Conservation (phyloP, 2,329 filamentous ascomycete species). For the Fusarium abutilonis region DNA sequence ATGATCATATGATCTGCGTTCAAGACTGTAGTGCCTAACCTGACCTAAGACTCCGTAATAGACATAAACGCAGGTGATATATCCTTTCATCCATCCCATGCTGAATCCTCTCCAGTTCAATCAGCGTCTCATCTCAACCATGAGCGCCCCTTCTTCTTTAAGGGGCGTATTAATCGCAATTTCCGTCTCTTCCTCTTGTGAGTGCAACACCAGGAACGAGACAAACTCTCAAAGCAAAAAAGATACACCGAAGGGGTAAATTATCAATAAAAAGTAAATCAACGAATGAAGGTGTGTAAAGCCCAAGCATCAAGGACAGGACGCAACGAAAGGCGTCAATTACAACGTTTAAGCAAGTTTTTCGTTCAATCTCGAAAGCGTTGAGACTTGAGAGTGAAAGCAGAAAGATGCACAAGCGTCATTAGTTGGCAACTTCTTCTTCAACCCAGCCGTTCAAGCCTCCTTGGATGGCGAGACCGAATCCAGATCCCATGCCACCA, state of each 20-base stretch:
- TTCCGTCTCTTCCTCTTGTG: slow-evolving; percentile 21
- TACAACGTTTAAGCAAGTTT: slow-evolving; percentile 57
- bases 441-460: slow-evolving; percentile 74
- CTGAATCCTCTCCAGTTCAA: slow-evolving; percentile 26
- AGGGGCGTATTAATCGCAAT: slow-evolving; percentile 39
- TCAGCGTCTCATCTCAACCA: slow-evolving; percentile 36
- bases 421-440: slow-evolving; percentile 70
- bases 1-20: slow-evolving; percentile 44
- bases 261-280: slow-evolving; percentile 48
- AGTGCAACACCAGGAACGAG: slow-evolving; percentile 34
- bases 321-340: slow-evolving; percentile 48
- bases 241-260: slow-evolving; percentile 48
- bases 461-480: slow-evolving; percentile 70
- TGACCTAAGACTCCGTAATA: slow-evolving; percentile 42
- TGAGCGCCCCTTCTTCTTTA: slow-evolving; percentile 30
- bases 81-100: slow-evolving; percentile 34
- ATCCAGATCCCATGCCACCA: slow-evolving; percentile 67
- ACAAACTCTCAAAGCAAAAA: slow-evolving; percentile 39
- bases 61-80: slow-evolving; percentile 46
- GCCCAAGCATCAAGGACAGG: slow-evolving; percentile 41
- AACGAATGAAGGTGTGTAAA: slow-evolving; percentile 45
- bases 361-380: slow-evolving; percentile 41
- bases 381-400: slow-evolving; percentile 26
- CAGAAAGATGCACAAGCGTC: slow-evolving; percentile 41
- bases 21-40: slow-evolving; percentile 41